A percentile compares a stretch with the other conserved stretches of the same genome.
Conservation (phyloP, 371 early-diverging fungal species). For the Mucor irregularis region DNA sequence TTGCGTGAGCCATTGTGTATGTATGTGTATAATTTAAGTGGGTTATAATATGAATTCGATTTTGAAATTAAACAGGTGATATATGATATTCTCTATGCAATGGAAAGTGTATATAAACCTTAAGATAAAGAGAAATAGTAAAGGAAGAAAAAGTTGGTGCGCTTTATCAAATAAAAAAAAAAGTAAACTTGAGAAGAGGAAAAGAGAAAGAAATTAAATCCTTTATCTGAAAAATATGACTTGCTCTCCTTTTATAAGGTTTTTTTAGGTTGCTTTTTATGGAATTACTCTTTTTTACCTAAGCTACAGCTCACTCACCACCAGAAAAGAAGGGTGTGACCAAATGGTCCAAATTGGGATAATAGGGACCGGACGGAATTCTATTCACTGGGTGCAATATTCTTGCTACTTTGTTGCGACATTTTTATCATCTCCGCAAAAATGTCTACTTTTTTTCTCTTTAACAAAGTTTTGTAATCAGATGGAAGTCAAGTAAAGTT, state of each 20-base stretch:
- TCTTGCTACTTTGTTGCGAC: neutral
- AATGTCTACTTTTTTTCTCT: no score
- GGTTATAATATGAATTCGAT: neutral
- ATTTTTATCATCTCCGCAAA: constrained; percentile 1
- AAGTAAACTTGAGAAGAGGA: neutral
- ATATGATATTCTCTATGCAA: no score
- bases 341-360: constrained; percentile 1
- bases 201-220: neutral
- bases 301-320: neutral
- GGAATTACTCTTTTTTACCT: neutral
- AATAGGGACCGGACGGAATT: constrained; percentile 15
- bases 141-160: neutral
- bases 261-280: neutral
- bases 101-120: neutral
- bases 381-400: neutral
- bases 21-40: neutral
- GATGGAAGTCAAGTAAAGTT: no score
- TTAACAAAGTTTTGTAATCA: no score
- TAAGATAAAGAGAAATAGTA: neutral
- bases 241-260: neutral
- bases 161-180: constrained; percentile 7
- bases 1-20: constrained; percentile 15
- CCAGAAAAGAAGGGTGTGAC: constrained; percentile 8
- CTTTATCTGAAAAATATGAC: neutral
- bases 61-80: neutral